Evolutionary conservation across 208 protist genomes (phyloP), one percentile per base, ranked within the genome.

Genomic region (Acanthamoeba rhysodes): DNA sequence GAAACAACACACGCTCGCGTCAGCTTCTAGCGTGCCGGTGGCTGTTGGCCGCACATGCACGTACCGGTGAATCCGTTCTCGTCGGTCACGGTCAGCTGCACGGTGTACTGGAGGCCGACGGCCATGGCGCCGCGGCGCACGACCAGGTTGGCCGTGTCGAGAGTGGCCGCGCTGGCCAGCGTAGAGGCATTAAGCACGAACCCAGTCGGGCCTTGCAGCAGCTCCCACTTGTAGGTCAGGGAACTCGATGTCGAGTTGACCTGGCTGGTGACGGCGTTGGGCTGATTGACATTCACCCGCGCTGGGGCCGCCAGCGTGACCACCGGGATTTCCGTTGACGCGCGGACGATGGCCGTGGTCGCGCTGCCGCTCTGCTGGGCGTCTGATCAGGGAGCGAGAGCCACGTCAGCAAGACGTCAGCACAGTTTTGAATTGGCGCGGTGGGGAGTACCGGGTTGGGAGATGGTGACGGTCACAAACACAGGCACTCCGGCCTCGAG

Each of bases 41-140:
- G n/a, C n/a, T n/a, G n/a, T n/a, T n/a, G n/a, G n/a, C n/a, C 37
- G 18, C 53, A 59, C 53, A 59, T 16, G 18, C 53, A 59, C 53
- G 29, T 24, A 37, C 29, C 72, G 29, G 12, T 45, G 72, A 80
- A 80, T 10, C 72, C 72, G 32, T 80, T 80, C 14, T 32, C 29
- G 37, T 80, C 72, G 32, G 72, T 80, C 0, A 80, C 72, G 34
- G 72, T 80, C 72, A 80, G 32, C 72, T 80, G 72, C 6, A 80
- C 16, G 29, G 34, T 80, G 72, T 45, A 80, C 72, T 80, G 72
- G 29, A 24, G 72, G 24, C 72, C 72, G 72, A 45, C 29, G 72
- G 34, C 37, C 72, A 80, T 0, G 24, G 72, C 72, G 16, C 72
- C 72, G 6, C 72, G 72, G 18, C 32, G 27, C 34, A 80, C 72